Evolutionary conservation across 1,284 basidiomycete genomes (phyloP), one percentile per base, ranked within the genome.

Genomic region (Leucoagaricus sp.): DNA sequence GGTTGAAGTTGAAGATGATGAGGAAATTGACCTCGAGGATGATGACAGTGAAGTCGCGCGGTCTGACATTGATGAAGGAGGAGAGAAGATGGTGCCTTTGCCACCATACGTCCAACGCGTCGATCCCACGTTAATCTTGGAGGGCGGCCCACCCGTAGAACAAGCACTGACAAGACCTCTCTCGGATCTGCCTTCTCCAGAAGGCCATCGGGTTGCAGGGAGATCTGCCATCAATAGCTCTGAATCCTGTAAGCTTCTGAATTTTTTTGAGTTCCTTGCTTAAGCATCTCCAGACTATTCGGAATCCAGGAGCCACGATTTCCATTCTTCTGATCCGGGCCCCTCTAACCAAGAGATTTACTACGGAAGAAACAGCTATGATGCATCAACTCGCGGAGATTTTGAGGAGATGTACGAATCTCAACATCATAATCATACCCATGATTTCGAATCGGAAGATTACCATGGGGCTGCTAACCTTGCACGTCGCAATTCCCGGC

Each of bases 61-160:
- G 44, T 56, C 52, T n/a, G 50, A 58, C 49, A 57, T 57, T 17
- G 40, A 44, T 40, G 55, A 57, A 23, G 44, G 49, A 17, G 55
- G 55, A 57, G 31, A 25, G 9, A 44, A 29, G 17, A 55, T 52
- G 38, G 45, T 10, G 23, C 55, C 54, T 31, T 28, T 55, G 25
- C 55, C 58, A 19, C 58, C 58, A 13, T 57, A 57, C 12, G 28
- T 28, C 2, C 41, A 13, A 23, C 26, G n/a, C n/a, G 31, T n/a
- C 7, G 54, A 49, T 3, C 54, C 28, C 12, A 25, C 23, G 13
- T 19, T 49, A 17, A 50, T 31, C 2, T 15, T 57, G 44, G 33
- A 17, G 26, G 44, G 50, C 31, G 55, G 49, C n/a, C 55, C 54
- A 3, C 40, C 40, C 19, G 46, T 23, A 9, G 46, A 49, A 9